These are phyloP conservation scores for Senecio squalidus DNA, from an alignment of 140 eudicot species.

Conservation along the genomic window DNA sequence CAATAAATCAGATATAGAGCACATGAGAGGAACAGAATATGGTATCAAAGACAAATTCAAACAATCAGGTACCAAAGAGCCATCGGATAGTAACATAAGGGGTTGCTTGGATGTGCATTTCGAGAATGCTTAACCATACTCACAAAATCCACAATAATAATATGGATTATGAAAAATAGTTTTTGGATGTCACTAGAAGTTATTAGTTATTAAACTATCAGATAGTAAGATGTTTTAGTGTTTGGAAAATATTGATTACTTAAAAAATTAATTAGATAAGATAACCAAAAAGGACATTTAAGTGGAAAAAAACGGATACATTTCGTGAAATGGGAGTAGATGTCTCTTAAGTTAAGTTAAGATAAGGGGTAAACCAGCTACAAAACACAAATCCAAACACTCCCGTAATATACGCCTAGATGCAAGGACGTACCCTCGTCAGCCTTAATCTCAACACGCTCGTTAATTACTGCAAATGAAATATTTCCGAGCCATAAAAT, in stretches of 20 bases:
- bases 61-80: neutral
- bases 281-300: neutral
- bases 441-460: slow-evolving; percentile 49
- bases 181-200: neutral
- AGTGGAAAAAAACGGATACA: neutral
- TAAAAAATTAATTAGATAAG: neutral
- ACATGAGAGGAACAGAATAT: neutral
- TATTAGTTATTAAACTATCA: neutral
- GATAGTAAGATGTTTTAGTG: neutral
- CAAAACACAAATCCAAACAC: neutral
- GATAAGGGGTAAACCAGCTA: neutral
- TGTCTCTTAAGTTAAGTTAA: no score
- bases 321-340: no score
- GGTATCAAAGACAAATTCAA: neutral
- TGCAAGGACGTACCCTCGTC: slow-evolving; percentile 60
- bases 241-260: neutral
- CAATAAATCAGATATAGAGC: neutral
- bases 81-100: no score
- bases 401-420: neutral
- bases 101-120: neutral
- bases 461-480: slow-evolving; percentile 57
- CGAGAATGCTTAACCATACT: neutral
- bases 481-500: slow-evolving; percentile 95
- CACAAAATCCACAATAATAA: neutral
- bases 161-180: neutral